These are phyloP conservation scores for Fomitiporia mediterranea DNA, from an alignment of 1,284 basidiomycete species.

Conservation along the genomic window DNA sequence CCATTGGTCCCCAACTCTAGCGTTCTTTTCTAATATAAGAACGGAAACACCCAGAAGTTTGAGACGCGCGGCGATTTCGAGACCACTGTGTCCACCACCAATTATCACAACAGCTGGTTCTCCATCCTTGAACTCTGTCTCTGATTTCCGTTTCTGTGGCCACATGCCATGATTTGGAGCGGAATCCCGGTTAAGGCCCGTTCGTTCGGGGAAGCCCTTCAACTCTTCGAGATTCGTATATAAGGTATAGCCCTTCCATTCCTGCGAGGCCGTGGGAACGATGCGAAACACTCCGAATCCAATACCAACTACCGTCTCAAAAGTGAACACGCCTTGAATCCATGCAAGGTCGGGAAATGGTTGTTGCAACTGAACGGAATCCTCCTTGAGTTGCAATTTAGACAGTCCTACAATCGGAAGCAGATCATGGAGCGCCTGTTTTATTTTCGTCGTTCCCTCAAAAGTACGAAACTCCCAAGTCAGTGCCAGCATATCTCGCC, in stretches of 20 bases:
- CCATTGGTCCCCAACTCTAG: constrained; percentile 57
- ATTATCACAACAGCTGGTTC: constrained; percentile 50
- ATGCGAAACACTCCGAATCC: constrained; percentile 52
- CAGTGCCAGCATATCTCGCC: constrained; percentile 57
- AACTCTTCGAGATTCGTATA: constrained; percentile 58
- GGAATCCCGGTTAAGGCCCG: constrained; percentile 35
- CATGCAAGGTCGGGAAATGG: constrained; percentile 55
- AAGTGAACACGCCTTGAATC: constrained; percentile 54
- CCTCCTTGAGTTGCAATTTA: constrained; percentile 38
- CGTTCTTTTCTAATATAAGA: constrained; percentile 50
- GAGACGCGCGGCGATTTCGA: constrained; percentile 55
- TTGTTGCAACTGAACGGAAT: constrained; percentile 34
- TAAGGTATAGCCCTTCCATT: constrained; percentile 54
- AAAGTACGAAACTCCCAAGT: constrained; percentile 68
- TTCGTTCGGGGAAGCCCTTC: constrained; percentile 44
- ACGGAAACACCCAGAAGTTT: constrained; percentile 49
- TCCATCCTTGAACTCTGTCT: constrained; percentile 35
- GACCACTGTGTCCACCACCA: constrained; percentile 63
- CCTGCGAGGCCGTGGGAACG: constrained; percentile 41
- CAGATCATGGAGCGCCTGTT: constrained; percentile 41
- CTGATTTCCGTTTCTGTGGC: constrained; percentile 35
- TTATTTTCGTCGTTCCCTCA: constrained; percentile 38
- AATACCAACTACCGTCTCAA: constrained; percentile 47
- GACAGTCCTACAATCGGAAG: constrained; percentile 36
- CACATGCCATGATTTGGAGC: constrained; percentile 39